A percentile compares a stretch with the other conserved stretches of the same genome.
Evolutionary conservation across 2,329 filamentous ascomycete genomes (phyloP).

Genomic region (Clarireedia homoeocarpa): DNA sequence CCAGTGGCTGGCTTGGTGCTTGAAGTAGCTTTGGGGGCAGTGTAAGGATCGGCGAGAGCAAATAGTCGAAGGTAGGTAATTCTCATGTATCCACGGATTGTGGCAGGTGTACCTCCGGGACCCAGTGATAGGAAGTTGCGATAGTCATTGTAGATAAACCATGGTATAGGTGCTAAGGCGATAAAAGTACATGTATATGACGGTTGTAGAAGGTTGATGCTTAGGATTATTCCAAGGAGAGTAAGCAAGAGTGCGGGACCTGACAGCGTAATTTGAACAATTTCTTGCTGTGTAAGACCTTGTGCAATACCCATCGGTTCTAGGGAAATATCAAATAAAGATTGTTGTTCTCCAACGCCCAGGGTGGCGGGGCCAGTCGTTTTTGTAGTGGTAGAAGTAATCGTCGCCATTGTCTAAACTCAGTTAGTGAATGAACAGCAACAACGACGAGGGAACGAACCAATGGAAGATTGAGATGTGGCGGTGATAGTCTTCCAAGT

Average conservation of each 20-base stretch:
- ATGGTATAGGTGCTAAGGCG: conserved; percentile 38
- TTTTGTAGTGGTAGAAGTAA: conserved; percentile 13
- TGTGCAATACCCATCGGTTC: conserved; percentile 20
- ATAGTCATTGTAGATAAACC: conserved; percentile 60
- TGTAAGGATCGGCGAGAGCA: conserved; percentile 62
- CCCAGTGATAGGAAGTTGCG: conserved; percentile 68
- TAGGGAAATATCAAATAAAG: conserved; percentile 10
- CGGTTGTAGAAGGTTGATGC: conserved; percentile 44
- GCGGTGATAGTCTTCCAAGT: not conserved
- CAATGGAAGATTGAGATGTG: not conserved
- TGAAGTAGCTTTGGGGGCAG: conserved; percentile 44
- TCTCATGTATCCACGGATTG: conserved; percentile 62
- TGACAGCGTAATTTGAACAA: conserved; percentile 25
- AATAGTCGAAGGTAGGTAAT: conserved; percentile 68
- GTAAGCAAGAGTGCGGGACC: conserved; percentile 35
- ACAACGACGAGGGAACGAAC: not conserved
- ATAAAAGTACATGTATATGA: conserved; percentile 43
- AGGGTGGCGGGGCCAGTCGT: conserved; percentile 9
- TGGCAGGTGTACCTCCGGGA: conserved; percentile 72
- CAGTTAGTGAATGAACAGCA: not conserved
- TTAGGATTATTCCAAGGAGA: conserved; percentile 42
- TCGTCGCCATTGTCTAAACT: not conserved
- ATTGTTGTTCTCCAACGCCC: conserved; percentile 13
- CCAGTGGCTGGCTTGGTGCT: conserved; percentile 47
- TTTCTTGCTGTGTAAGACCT: conserved; percentile 20